These are phyloP conservation scores for Heterobasidion occidentale DNA, from an alignment of 1,284 basidiomycete species.

Conservation along the genomic window DNA sequence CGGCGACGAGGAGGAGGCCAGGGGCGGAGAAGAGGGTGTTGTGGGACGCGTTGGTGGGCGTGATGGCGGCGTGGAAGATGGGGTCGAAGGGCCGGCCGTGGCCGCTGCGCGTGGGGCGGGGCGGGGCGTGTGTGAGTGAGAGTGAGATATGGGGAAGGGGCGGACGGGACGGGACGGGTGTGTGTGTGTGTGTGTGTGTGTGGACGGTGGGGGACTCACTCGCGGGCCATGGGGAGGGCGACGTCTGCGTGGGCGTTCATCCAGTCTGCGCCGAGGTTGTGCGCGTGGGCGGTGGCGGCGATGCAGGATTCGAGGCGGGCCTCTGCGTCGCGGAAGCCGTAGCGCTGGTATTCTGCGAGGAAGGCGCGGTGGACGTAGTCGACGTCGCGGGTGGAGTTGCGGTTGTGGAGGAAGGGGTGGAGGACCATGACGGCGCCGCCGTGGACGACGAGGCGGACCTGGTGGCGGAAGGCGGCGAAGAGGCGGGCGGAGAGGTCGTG, in stretches of 20 bases:
- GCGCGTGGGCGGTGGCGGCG: conserved; percentile 38
- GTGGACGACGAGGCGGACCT: conserved; percentile 53
- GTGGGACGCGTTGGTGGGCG: conserved; percentile 36
- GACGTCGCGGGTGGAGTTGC: conserved; percentile 52
- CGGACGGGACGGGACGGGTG: no score
- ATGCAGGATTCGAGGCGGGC: conserved; percentile 49
- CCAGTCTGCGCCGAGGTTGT: conserved; percentile 55
- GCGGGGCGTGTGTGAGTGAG: neutral
- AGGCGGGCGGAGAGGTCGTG: conserved; percentile 41
- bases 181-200: no score
- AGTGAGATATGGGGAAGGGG: neutral
- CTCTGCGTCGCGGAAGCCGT: conserved; percentile 41
- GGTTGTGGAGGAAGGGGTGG: conserved; percentile 35
- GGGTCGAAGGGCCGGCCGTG: conserved; percentile 44
- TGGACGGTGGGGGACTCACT: conserved; percentile 37
- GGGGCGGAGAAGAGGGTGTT: conserved; percentile 50
- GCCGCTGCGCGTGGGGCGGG: conserved; percentile 17
- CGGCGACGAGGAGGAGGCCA: conserved; percentile 48
- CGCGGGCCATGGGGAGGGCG: conserved; percentile 50
- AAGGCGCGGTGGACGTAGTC: conserved; percentile 58
- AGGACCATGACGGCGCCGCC: conserved; percentile 66
- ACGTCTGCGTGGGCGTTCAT: conserved; percentile 67
- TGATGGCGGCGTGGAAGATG: conserved; percentile 43
- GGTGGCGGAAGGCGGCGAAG: conserved; percentile 31
- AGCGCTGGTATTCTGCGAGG: conserved; percentile 39